These are phyloP conservation scores for Yamadazyma trypodendri DNA, from an alignment of 1,139 yeast species.

Conservation along the genomic window DNA sequence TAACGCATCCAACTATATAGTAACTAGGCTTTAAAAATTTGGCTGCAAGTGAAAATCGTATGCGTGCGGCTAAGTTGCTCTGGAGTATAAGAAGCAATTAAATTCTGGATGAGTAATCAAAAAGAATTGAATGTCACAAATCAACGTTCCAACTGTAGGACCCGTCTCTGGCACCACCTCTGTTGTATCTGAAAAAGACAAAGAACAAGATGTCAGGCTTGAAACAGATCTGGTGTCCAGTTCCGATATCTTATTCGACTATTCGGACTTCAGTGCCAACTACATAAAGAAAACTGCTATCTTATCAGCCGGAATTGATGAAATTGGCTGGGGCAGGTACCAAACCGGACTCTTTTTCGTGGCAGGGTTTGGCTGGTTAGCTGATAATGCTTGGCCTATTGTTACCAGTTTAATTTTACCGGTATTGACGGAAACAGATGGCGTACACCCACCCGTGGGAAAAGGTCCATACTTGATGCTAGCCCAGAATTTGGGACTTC, in stretches of 20 bases:
- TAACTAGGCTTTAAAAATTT: neutral
- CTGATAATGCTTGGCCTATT: slow-evolving; percentile 47
- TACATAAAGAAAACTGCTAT: slow-evolving; percentile 36
- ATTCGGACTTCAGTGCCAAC: slow-evolving; percentile 13
- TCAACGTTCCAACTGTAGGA: neutral
- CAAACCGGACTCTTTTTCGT: slow-evolving; percentile 42
- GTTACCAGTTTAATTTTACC: slow-evolving; percentile 37
- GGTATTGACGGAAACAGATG: slow-evolving; percentile 34
- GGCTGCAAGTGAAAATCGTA: neutral
- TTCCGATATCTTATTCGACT: slow-evolving; percentile 12
- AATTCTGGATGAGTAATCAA: too few relatives aligned
- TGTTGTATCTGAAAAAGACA: too few relatives aligned
- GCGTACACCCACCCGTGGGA: slow-evolving; percentile 36
- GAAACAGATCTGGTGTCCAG: slow-evolving; percentile 1
- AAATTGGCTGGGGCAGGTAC: slow-evolving; percentile 43
- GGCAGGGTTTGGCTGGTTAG: slow-evolving; percentile 47
- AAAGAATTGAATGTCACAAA: neutral
- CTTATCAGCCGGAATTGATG: slow-evolving; percentile 35
- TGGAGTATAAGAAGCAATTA: neutral
- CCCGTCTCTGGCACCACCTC: neutral
- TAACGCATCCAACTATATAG: neutral
- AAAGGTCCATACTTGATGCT: slow-evolving; percentile 38
- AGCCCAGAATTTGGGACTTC: slow-evolving; percentile 43
- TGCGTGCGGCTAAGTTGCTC: neutral
- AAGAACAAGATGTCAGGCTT: neutral